Evolutionary conservation across 192 early-diverging fungal species (phyloP), one percentile per base, ranked within the genome.

Genomic region (Lunasporangiospora selenospora): DNA sequence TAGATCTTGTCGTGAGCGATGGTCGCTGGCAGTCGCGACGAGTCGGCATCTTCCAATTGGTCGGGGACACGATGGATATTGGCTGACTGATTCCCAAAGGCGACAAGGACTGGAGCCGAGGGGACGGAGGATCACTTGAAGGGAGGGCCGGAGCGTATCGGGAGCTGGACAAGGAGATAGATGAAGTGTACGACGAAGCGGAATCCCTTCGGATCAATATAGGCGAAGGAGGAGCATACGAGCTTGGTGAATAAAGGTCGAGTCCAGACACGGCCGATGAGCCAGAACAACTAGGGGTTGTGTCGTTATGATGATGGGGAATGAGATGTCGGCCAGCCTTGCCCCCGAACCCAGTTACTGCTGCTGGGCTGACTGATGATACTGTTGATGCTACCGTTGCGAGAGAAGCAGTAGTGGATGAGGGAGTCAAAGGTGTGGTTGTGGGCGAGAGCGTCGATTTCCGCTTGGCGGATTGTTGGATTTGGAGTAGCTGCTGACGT

Each of bases 231-330:
- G 21, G 29, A 27, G 53, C 16, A 40, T n/a, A 26, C 43, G 12
- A n/a, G 38, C 34, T 2, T 26, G 37, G 15, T 1, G 42, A 27
- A 13, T 15, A 43, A 32, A 12, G 30, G 4, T 18, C 8, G 30
- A 2, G 2, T 27, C 13, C 8, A 12, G 9, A 18, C 26, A n/a
- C 6, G 62, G 9, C 11, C 3, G 9, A 4, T 15, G 18, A 53
- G 19, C 32, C 3, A n/a, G 10, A 43, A 19, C 46, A 26, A 15
- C n/a, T 27, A 7, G 29, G 3, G n/a, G 53, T 15, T 27, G 42
- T 38, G 37, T 38, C 15, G 45, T 47, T 19, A 19, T 60, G 52
- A 19, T 71, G 67, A 40, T 61, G 67, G 4, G 67, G 67, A 7
- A 62, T 62, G 32, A 71, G 45, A 26, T 62, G 59, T 10, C 64